phyloP scores from a whole-genome alignment of 169 alveolate genomes.

The Amoebophrya sp. region DNA sequence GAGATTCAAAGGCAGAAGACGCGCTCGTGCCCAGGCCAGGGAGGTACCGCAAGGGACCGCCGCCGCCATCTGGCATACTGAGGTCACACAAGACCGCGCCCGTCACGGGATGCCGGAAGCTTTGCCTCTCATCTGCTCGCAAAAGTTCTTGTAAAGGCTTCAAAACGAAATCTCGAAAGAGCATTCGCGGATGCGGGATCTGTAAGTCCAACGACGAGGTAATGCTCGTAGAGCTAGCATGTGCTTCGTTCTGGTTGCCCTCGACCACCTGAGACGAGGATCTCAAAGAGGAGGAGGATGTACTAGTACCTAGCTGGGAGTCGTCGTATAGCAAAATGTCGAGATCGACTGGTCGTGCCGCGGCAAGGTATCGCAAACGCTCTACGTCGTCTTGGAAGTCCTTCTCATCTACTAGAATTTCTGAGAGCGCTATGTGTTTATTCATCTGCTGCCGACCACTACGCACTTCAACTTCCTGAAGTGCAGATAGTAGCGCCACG shows the following conservation, averaged over 20 bases:
- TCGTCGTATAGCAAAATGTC: conserved; percentile 31
- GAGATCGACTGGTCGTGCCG: conserved; percentile 22
- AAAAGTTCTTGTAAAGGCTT: conserved; percentile 1
- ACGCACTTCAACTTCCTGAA: not conserved
- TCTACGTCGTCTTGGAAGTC: not conserved
- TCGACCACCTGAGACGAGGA: not conserved
- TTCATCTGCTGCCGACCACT: not conserved
- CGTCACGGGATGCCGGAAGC: not conserved
- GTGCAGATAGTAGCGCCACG: not conserved
- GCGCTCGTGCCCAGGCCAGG: not conserved
- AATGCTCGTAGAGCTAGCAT: not conserved
- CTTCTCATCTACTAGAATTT: not conserved
- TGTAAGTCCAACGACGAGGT: not conserved
- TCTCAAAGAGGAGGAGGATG: not conserved
- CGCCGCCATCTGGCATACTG: not conserved
- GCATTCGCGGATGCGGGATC: conserved; percentile 35
- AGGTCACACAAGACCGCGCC: not conserved
- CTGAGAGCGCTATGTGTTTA: not conserved
- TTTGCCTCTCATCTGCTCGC: not conserved
- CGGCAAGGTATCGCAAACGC: not conserved
- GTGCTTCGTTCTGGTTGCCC: not conserved
- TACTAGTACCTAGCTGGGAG: not conserved
- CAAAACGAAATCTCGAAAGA: conserved; percentile 27
- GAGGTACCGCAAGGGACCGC: not conserved
- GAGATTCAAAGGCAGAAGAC: too few relatives aligned